phyloP scores from a whole-genome alignment of 108 stramenopile genomes.

The Chaetoceros tenuissimus region DNA sequence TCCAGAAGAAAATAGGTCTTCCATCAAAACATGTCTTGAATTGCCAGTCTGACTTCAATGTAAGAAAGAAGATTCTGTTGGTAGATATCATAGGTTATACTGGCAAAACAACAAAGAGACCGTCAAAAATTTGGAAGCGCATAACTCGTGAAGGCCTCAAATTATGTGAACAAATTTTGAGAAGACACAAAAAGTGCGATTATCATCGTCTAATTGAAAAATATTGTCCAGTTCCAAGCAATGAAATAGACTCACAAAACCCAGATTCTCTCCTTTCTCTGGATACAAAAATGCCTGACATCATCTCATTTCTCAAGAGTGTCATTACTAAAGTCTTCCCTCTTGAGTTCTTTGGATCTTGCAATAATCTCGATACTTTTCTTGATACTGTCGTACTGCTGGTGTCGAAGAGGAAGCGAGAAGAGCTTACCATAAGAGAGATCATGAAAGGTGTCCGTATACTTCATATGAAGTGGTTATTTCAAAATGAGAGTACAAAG shows the following conservation, averaged over 20 bases:
- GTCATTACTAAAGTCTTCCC: slow-evolving; percentile 53
- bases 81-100: slow-evolving; percentile 2
- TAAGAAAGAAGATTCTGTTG: slow-evolving; percentile 27
- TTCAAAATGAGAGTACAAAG: slow-evolving; percentile 4
- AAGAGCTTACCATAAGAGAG: slow-evolving; percentile 50
- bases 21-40: slow-evolving; percentile 24
- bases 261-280: slow-evolving; percentile 22
- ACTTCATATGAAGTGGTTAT: slow-evolving; percentile 57
- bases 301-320: slow-evolving; percentile 42
- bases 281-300: slow-evolving; percentile 29
- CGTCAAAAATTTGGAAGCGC: slow-evolving; percentile 34
- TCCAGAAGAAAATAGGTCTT: slow-evolving; percentile 32
- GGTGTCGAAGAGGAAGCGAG: slow-evolving; percentile 51
- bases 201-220: slow-evolving; percentile 52
- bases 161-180: slow-evolving; percentile 43
- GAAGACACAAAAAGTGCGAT: slow-evolving; percentile 40
- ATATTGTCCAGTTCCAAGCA: slow-evolving; percentile 45
- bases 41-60: slow-evolving; percentile 12
- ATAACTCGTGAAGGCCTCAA: slow-evolving; percentile 28
- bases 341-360: slow-evolving; percentile 65
- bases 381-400: slow-evolving; percentile 36
- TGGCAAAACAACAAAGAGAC: slow-evolving; percentile 14
- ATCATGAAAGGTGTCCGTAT: slow-evolving; percentile 55
- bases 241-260: slow-evolving; percentile 1
- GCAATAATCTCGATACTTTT: slow-evolving; percentile 41